Base-by-base conservation (phyloP, 345 rosid species). In the Orychophragmus violaceus region DNA sequence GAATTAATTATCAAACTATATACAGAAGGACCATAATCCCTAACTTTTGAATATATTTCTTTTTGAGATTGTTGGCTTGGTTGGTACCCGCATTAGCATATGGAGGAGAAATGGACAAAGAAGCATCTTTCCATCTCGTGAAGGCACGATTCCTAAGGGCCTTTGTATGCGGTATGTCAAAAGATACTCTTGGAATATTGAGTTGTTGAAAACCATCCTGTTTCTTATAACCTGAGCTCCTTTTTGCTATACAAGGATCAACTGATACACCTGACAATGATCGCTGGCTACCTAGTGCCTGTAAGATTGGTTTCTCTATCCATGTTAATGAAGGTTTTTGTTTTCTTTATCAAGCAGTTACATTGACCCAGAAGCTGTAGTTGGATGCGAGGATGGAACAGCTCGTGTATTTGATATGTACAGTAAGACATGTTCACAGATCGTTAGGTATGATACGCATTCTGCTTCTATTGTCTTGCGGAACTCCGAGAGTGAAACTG, bases 331-430 rank as follows among this genome's bases (percentile, higher is more conserved):
- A 19, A 5, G 16, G 0, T 24, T 19, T 53, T 1, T 54, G 21
- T 25, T 55, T 61, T 41, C 33, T 29, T 45, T 16, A n/a, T 68
- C 58, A 28, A 69, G 18, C 77, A 93, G 97, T 56, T 93, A 90
- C 82, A 36, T 76, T 62, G 97, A 93, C 68, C 98, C 98, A 32
- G 97, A 90, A 64, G 96, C 98, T 55, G 84, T 89, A 52, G 82
- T 89, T 75, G 97, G 98, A 65, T 93, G 98, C 29, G 97, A 89
- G 71, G 98, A 89, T 75, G 97, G 98, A 46, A 83, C 88, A 64
- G 82, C 83, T 57, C 87, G 94, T 63, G 85, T 86, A 58, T 93
- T 90, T 77, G 98, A 93, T 79, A 85, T 93, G 97, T 93, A 93
- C 41, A 85, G 96, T 61, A 82, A 77, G 75, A 82, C 82, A 62